phyloP scores from a whole-genome alignment of 2,329 filamentous ascomycete genomes.

The Rhexocercosporidium sp. region DNA sequence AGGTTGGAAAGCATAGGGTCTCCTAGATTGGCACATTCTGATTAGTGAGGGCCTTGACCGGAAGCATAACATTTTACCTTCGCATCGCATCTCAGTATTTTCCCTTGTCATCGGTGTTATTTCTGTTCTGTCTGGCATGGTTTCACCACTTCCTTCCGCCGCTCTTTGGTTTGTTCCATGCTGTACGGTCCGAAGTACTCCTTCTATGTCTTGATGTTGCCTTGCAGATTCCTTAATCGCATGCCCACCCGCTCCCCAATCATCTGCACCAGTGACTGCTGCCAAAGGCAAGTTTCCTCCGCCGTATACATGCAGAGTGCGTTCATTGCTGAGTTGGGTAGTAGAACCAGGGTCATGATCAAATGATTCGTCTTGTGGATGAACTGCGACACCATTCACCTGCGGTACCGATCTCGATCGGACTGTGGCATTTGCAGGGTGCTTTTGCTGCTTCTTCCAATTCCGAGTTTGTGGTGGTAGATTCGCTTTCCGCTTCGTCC shows the following conservation, averaged over 20 bases:
- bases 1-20: conserved; percentile 7
- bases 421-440: conserved; percentile 7
- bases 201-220: conserved; percentile 5
- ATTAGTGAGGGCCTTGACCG: conserved; percentile 3
- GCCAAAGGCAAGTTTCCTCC: background rate
- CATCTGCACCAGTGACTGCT: background rate
- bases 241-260: background rate
- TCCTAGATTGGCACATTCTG: conserved; percentile 1
- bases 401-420: background rate
- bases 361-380: background rate
- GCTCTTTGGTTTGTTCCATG: background rate
- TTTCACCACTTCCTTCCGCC: background rate
- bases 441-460: conserved; percentile 2
- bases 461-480: background rate
- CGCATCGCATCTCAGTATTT: background rate
- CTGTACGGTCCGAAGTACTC: background rate
- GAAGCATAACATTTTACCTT: conserved; percentile 11
- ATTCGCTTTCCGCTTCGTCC: background rate
- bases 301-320: background rate
- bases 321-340: background rate
- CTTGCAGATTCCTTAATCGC: background rate
- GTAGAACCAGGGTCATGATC: background rate
- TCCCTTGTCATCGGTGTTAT: background rate
- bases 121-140: background rate
- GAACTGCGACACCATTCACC: background rate